These are phyloP conservation scores for Trebouxiophyceae sp. DNA, from an alignment of 163 green algal genomes.

Conservation along the genomic window DNA sequence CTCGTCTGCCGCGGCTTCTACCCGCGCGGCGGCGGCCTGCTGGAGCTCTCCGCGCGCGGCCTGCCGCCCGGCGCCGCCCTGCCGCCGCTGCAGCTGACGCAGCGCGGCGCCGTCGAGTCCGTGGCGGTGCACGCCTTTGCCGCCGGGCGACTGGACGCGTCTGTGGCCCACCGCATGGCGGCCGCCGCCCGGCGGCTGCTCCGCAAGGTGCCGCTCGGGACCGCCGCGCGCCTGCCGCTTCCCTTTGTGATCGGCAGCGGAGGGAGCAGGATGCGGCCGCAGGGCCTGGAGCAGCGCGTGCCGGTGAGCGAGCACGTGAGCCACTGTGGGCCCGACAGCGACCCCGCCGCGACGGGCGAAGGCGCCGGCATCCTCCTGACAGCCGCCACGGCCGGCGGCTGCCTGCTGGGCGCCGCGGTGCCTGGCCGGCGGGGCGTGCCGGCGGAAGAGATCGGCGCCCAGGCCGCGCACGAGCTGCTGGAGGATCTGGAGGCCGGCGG, in stretches of 20 bases:
- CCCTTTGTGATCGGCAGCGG: no score
- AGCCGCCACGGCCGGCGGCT: no score
- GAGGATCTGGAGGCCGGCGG: constrained; percentile 43
- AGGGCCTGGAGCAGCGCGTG: no score
- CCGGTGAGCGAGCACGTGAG: no score
- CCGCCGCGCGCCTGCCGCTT: no score
- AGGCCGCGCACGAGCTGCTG: constrained; percentile 46
- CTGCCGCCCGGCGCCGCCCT: constrained; percentile 35
- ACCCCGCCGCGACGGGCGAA: constrained; percentile 34
- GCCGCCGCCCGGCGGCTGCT: constrained; percentile 16
- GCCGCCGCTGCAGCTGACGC: constrained; percentile 42
- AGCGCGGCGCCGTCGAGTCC: constrained; percentile 30
- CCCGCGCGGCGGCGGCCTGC: constrained; percentile 55
- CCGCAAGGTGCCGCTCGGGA: not conserved
- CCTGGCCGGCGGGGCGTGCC: constrained; percentile 37
- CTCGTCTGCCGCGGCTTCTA: constrained; percentile 66
- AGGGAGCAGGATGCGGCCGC: no score
- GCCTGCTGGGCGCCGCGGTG: constrained; percentile 40
- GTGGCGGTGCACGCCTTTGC: not conserved
- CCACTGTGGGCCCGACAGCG: constrained; percentile 21
- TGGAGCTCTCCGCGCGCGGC: constrained; percentile 25
- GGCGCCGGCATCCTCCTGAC: constrained; percentile 56
- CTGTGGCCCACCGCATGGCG: constrained; percentile 31
- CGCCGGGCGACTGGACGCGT: constrained; percentile 20
- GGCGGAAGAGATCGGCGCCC: constrained; percentile 35